Conservation (phyloP, 2,329 filamentous ascomycete species). For the Trichoderma guizhouense region DNA sequence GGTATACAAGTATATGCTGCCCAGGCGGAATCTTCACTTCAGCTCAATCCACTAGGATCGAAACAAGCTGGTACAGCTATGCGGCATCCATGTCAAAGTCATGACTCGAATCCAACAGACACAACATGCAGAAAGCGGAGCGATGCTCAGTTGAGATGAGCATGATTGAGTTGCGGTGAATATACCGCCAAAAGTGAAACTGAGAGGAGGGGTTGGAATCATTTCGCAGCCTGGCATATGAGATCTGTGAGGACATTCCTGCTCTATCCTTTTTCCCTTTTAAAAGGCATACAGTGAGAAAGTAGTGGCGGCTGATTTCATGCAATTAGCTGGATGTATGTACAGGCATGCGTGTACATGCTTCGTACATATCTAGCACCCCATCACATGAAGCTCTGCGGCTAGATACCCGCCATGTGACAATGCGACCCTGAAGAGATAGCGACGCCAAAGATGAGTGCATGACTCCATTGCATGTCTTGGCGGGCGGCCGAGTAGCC, state of each 20-base stretch:
- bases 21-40: neutral
- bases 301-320: neutral
- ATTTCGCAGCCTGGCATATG: neutral
- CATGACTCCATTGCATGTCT: constrained; percentile 13
- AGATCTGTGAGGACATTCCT: neutral
- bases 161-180: constrained; percentile 6
- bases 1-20: neutral
- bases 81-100: neutral
- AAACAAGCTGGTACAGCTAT: neutral
- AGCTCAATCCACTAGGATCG: neutral
- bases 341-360: neutral
- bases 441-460: constrained; percentile 1
- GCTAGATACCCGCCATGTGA: constrained; percentile 12
- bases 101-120: neutral
- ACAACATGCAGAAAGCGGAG: neutral
- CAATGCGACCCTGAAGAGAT: constrained; percentile 4
- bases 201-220: neutral
- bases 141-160: neutral
- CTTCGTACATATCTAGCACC: neutral
- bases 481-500: constrained; percentile 11
- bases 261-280: neutral
- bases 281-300: neutral
- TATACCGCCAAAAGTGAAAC: neutral
- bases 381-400: constrained; percentile 7
- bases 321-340: neutral